Evolutionary conservation across 371 early-diverging fungal species (phyloP).

Genomic region (Thermomucor indicae-seudaticae): DNA sequence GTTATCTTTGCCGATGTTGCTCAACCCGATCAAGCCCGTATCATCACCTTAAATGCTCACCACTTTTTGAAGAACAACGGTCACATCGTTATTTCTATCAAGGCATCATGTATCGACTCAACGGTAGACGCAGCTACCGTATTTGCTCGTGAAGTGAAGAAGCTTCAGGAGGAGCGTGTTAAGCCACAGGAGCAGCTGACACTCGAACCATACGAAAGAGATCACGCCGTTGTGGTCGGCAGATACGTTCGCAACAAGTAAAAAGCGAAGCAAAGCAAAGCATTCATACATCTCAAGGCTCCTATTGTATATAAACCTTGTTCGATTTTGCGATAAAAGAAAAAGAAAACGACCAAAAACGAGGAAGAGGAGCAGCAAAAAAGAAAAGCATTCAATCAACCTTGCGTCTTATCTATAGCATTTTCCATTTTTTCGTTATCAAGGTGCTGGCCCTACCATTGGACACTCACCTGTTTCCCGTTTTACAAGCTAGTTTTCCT

Average conservation of each 20-base stretch:
- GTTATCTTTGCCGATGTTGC: constrained; percentile 99
- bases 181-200: constrained; percentile 99
- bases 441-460: too few species aligned
- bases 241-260: constrained; percentile 72
- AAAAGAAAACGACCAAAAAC: too few species aligned
- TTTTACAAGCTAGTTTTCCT: too few species aligned
- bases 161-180: constrained; percentile 96
- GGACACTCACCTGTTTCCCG: too few species aligned
- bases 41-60: constrained; percentile 98
- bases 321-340: too few species aligned
- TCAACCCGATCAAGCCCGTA: constrained; percentile 99
- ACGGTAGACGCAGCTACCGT: constrained; percentile 96
- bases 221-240: constrained; percentile 99
- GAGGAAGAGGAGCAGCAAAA: too few species aligned
- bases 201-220: constrained; percentile 99
- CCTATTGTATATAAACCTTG: too few species aligned
- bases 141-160: constrained; percentile 99
- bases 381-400: too few species aligned
- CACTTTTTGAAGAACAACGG: constrained; percentile 98
- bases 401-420: too few species aligned
- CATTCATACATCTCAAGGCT: too few species aligned
- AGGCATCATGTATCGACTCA: constrained; percentile 99
- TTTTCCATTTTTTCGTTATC: too few species aligned
- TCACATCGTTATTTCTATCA: constrained; percentile 99
- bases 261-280: too few species aligned